Base-by-base conservation (phyloP, 345 rosid species). In the Arabis alpina region DNA sequence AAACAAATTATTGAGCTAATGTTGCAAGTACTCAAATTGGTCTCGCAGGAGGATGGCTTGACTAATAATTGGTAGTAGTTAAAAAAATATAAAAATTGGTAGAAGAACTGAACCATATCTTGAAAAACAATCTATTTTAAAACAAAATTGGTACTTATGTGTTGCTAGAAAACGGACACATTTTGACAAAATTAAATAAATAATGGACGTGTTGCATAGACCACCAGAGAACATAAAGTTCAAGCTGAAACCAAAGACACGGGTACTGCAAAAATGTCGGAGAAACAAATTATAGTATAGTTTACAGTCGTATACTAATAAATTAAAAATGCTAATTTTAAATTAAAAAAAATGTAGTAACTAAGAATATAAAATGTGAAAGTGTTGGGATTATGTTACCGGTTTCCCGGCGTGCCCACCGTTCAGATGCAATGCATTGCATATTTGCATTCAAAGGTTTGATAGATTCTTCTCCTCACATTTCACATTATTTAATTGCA, bases 181-280 rank as follows among this genome's bases (percentile, higher is more conserved):
- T 6, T 40, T 48, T 37, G 36, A 61, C 44, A 60, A 2, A 2
- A 32, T 10, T 24, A n/a, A 47, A 58, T 10, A 45, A 15, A 37
- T 14, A 58, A 28, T 42, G 25, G 39, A 43, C 24, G 53, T 41
- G 34, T 14, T 53, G 56, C 44, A 54, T 56, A 41, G 60, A 65
- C 44, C 76, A 65, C 44, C 76, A 57, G 43, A 73, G 37, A 72
- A 16, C 65, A 58, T 25, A 65, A 64, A 64, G 71, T 64, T 64
- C 65, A 19, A 36, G 43, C 30, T 40, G 15, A 10, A 49, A 49
- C 60, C 59, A 57, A 56, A 28, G 53, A 40, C 60, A 57, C n/a
- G 32, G 32, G 6, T 41, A 16, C 23, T 65, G 47, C 47, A 65
- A 30, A 64, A 13, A 3, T 73, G 65, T 65, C 58, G 56, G 56